These are phyloP conservation scores for Metschnikowia bowlesiae DNA, from an alignment of 805 yeast species.

Conservation along the genomic window DNA sequence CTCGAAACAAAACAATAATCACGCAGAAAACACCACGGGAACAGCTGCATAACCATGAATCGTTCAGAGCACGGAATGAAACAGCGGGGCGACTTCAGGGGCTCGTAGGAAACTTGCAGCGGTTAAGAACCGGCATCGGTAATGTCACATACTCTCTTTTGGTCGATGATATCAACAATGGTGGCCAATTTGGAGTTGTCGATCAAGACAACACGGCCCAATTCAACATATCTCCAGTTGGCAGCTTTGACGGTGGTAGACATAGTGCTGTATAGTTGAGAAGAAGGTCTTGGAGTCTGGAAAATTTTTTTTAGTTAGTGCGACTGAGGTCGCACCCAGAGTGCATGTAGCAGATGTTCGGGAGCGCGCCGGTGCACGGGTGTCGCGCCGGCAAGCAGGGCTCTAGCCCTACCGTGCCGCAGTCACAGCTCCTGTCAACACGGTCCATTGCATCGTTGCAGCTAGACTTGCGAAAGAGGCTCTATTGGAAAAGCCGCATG, in stretches of 20 bases:
- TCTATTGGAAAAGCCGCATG: too few species aligned
- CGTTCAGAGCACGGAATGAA: too few species aligned
- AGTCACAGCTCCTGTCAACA: too few species aligned
- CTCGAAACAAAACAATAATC: too few species aligned
- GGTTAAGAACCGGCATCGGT: neutral
- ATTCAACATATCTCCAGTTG: slow-evolving; percentile 99
- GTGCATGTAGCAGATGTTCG: slow-evolving; percentile 8
- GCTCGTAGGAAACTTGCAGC: too few species aligned
- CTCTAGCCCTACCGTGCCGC: slow-evolving; percentile 13
- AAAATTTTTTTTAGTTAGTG: slow-evolving; percentile 16
- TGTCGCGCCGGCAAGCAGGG: slow-evolving; percentile 9
- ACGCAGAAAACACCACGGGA: too few species aligned
- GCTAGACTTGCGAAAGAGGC: too few species aligned
- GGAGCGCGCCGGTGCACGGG: slow-evolving; percentile 7
- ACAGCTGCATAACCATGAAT: too few species aligned
- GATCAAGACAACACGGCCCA: slow-evolving; percentile 97
- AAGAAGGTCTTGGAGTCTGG: slow-evolving; percentile 9
- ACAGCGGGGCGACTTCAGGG: too few species aligned
- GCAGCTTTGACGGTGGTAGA: slow-evolving; percentile 80
- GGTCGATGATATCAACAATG: slow-evolving; percentile 98
- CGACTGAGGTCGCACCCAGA: slow-evolving; percentile 9
- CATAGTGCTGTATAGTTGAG: slow-evolving; percentile 16
- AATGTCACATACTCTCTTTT: slow-evolving; percentile 80
- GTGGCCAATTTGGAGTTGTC: slow-evolving; percentile 87
- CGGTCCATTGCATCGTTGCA: too few species aligned